phyloP scores from a whole-genome alignment of 805 yeast genomes.

The Wickerhamiella lipophila region DNA sequence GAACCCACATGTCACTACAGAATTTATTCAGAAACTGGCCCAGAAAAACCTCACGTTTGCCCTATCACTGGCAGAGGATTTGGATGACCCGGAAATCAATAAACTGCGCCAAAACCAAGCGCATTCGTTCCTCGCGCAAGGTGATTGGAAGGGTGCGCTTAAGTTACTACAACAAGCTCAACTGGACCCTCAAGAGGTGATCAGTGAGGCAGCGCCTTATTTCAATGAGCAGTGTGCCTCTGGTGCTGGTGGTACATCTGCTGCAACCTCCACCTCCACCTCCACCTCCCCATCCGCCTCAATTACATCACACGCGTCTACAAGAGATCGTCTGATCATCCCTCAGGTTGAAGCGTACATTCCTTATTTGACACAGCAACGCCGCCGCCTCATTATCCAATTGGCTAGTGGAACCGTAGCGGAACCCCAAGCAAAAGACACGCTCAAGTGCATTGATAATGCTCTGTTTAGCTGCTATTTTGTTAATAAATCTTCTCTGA shows the following conservation, averaged over 20 bases:
- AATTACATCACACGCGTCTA: neutral
- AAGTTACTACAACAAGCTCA: neutral
- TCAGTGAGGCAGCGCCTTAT: neutral
- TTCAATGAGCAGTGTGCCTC: neutral
- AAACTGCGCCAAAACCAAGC: neutral
- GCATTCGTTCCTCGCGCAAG: neutral
- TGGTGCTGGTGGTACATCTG: no score
- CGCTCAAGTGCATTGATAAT: constrained; percentile 46
- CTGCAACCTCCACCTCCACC: neutral
- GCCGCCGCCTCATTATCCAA: neutral
- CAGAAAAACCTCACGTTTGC: neutral
- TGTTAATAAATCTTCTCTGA: constrained; percentile 51
- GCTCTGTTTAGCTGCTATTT: constrained; percentile 64
- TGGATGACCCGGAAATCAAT: neutral
- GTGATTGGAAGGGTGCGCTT: neutral
- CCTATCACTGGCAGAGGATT: neutral
- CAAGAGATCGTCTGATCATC: neutral
- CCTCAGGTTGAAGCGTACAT: constrained; percentile 7
- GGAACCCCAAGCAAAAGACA: neutral
- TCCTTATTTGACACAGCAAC: constrained; percentile 5
- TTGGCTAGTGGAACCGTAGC: neutral
- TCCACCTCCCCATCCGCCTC: constrained; percentile 3
- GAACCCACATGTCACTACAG: neutral
- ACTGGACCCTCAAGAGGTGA: neutral
- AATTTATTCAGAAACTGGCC: neutral